A percentile compares a stretch with the other conserved stretches of the same genome.
Conservation (phyloP, 768 basidiomycete species). For the Lyophyllum atratum region DNA sequence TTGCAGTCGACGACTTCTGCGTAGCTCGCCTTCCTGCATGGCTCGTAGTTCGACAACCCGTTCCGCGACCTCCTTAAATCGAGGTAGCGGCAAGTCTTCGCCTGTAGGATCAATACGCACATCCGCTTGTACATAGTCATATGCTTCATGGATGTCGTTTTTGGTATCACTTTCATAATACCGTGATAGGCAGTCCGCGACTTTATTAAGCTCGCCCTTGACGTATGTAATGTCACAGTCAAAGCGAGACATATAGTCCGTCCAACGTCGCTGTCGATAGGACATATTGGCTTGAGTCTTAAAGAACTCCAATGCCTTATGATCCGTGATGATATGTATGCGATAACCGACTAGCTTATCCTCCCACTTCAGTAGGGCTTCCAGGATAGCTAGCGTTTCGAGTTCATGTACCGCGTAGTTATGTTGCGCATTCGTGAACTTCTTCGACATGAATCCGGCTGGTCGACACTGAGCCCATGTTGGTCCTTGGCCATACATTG, state of each 20-base stretch:
- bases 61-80: constrained; percentile 15
- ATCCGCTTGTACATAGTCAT: constrained; percentile 24
- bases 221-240: constrained; percentile 26
- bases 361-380: neutral
- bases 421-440: neutral
- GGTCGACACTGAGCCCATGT: neutral
- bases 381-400: neutral
- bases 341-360: too few species aligned
- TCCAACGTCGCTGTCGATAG: constrained; percentile 27
- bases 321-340: neutral
- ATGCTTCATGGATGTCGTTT: constrained; percentile 8
- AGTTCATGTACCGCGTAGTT: neutral
- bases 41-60: constrained; percentile 8
- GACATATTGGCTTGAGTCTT: constrained; percentile 2
- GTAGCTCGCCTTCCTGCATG: neutral
- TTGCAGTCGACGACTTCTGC: constrained; percentile 7
- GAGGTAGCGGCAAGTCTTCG: constrained; percentile 18
- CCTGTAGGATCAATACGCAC: constrained; percentile 16
- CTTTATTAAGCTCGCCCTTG: too few species aligned
- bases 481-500: neutral
- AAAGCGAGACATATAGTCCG: constrained; percentile 29
- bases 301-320: neutral
- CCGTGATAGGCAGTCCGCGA: constrained; percentile 30
- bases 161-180: constrained; percentile 29
- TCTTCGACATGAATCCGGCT: neutral